Evolutionary conservation across 352 stramenopile species (phyloP), one percentile per base, ranked within the genome.

Genomic region (Pelagophyceae sp.): DNA sequence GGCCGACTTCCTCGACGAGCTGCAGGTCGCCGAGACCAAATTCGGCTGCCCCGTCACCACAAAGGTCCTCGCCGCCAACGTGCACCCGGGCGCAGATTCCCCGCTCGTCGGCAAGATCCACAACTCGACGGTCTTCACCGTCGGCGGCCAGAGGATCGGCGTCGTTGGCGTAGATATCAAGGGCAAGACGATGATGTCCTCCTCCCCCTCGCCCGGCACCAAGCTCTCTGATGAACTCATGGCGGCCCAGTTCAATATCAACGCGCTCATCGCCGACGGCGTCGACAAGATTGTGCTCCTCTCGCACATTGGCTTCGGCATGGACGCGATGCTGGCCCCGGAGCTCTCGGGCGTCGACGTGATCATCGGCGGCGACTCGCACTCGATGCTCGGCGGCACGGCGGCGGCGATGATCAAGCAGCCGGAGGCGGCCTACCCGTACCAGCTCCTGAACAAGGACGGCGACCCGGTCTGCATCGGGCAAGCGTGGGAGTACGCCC

Each of bases 271-370:
- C 71, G 83, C 72, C 2, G 75, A 87, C 45, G 89, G 89, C 6
- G 88, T 90, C 2, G 88, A 94, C 79, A 88, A 92, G 35, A 90
- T 96, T 77, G 65, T 94, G 1, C 84, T 87, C 45, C 50, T 96
- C 19, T 94, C 89, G 1, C 91, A 96, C 72, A 50, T 94, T 67
- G 89, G 87, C 35, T 89, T 93, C 75, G 82, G 83, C 0, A 82
- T 89, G 38, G 91, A 96, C 80, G 82, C 86, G 38, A 76, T 87
- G n/a, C 77, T 90, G 45, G 83, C 90, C 0, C 82, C 85, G 17
- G 81, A 84, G 64, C 87, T 94, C 38, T 83, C 84, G 25, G 90
- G 88, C 31, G 93, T 96, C 40, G 83, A 95, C 72, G 74, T 94
- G 50, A 83, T 95, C 70, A 81, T 96, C 40, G 91, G 91, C 32